A percentile compares a stretch with the other conserved stretches of the same genome.
These are phyloP conservation scores for Thelonectria discophora DNA, from an alignment of 2,329 filamentous ascomycete species.

Conservation along the genomic window DNA sequence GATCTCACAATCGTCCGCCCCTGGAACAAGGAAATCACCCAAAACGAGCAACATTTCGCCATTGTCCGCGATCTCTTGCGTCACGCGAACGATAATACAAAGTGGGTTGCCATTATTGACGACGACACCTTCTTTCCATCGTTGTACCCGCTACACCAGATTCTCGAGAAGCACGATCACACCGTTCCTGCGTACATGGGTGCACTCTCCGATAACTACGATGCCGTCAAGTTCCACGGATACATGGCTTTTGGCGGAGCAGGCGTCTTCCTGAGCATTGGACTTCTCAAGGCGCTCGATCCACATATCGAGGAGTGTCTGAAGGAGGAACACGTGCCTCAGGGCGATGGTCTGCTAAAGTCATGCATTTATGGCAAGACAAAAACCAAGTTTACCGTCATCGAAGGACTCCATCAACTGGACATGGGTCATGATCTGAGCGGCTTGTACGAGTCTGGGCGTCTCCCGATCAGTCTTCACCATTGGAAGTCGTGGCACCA, in stretches of 20 bases:
- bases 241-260: constrained; percentile 70
- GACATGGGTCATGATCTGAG: constrained; percentile 64
- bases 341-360: constrained; percentile 65
- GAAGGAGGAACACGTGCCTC: constrained; percentile 37
- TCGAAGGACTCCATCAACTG: constrained; percentile 66
- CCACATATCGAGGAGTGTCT: constrained; percentile 60
- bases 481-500: constrained; percentile 72
- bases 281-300: constrained; percentile 59
- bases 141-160: constrained; percentile 58
- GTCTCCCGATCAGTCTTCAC: constrained; percentile 64
- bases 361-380: constrained; percentile 67
- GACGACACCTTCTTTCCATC: constrained; percentile 72
- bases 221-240: constrained; percentile 61
- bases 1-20: constrained; percentile 48
- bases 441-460: constrained; percentile 68
- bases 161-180: constrained; percentile 59
- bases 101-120: constrained; percentile 67
- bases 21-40: constrained; percentile 46
- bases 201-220: constrained; percentile 64
- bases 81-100: constrained; percentile 53
- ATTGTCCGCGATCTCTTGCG: constrained; percentile 60
- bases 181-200: constrained; percentile 62
- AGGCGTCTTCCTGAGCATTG: constrained; percentile 65
- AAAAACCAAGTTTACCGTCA: constrained; percentile 60
- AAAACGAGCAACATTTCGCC: constrained; percentile 66